Percentiles rank a stretch among this genome's conserved stretches.
Conservation (phyloP, 805 yeast genomes). For the Yarrowia sp. region DNA sequence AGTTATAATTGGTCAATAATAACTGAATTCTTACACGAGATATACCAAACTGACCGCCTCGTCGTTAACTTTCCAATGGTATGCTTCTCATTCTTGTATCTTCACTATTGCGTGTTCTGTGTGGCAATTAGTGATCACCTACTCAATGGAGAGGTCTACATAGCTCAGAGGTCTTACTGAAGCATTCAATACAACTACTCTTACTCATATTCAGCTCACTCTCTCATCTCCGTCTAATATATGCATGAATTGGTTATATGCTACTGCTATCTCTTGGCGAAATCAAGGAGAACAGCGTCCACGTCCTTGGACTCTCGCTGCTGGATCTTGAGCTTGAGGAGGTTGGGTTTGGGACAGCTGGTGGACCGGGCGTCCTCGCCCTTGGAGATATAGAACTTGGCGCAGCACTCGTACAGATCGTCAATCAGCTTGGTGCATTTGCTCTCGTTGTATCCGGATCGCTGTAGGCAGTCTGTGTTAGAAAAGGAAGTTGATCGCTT, state of each 20-base stretch:
- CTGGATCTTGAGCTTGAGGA: constrained; percentile 67
- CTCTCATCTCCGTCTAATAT: neutral
- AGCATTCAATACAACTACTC: no score
- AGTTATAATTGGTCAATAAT: no score
- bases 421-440: constrained; percentile 76
- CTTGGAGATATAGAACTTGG: constrained; percentile 63
- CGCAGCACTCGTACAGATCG: constrained; percentile 76
- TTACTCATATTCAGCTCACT: no score
- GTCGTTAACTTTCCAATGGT: no score
- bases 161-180: no score
- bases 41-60: no score
- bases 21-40: no score
- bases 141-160: no score
- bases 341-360: constrained; percentile 78
- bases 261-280: constrained; percentile 41
- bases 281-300: constrained; percentile 60
- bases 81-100: no score
- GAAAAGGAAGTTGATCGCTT: neutral
- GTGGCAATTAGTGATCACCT: no score
- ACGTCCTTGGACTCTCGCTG: constrained; percentile 64
- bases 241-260: constrained; percentile 4
- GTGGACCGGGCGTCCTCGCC: constrained; percentile 68
- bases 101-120: no score
- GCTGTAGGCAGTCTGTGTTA: constrained; percentile 63
- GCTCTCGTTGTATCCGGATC: constrained; percentile 70